phyloP scores from a whole-genome alignment of 2,329 filamentous ascomycete genomes.

The Leptographium radiaticola region DNA sequence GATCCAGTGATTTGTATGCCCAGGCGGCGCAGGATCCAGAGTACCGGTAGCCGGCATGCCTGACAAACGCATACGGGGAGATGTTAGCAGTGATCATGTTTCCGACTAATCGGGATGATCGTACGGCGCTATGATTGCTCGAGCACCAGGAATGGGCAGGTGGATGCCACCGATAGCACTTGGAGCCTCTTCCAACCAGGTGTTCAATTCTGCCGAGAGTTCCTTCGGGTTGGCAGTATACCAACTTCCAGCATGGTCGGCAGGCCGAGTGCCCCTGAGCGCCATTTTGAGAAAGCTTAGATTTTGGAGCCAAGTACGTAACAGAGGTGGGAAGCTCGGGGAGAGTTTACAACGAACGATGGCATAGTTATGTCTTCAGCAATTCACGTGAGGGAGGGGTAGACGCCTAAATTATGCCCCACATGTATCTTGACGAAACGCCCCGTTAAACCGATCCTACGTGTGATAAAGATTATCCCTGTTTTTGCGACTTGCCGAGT shows the following conservation, averaged over 20 bases:
- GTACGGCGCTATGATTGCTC: slow-evolving; percentile 88
- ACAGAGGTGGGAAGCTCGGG: no score
- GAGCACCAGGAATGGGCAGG: slow-evolving; percentile 60
- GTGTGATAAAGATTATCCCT: no score
- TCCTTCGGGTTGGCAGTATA: slow-evolving; percentile 50
- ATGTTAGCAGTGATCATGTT: background rate
- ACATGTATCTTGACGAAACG: no score
- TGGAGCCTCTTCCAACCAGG: slow-evolving; percentile 62
- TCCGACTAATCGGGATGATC: slow-evolving; percentile 18
- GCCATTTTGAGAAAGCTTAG: slow-evolving; percentile 3
- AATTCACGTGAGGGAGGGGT: no score
- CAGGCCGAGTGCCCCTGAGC: slow-evolving; percentile 8
- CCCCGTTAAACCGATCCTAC: no score
- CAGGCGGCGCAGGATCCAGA: slow-evolving; percentile 87
- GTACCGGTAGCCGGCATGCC: slow-evolving; percentile 87
- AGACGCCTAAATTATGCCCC: no score
- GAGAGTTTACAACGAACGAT: no score
- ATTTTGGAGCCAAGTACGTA: background rate
- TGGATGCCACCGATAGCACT: slow-evolving; percentile 41
- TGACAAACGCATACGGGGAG: slow-evolving; percentile 23
- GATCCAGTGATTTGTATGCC: slow-evolving; percentile 82
- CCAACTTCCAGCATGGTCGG: slow-evolving; percentile 70
- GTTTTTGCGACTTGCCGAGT: no score
- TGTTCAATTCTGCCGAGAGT: slow-evolving; percentile 59
- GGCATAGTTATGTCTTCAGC: no score